Percentiles rank a stretch among this genome's conserved stretches.
Conservation (phyloP, 1,284 basidiomycete genomes). For the Blastosporella zonata region DNA sequence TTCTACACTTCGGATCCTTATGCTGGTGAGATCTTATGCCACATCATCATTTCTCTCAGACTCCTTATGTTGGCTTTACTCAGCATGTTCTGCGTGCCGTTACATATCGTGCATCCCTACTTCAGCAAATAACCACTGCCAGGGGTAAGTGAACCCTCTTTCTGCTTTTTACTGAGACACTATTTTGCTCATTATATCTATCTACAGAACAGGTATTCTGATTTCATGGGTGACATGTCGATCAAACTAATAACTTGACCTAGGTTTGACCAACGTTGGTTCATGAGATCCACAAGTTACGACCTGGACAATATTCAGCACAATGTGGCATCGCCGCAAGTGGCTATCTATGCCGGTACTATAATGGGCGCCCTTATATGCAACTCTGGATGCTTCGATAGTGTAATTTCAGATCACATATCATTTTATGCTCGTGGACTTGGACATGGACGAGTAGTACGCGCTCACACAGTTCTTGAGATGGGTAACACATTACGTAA, state of each 20-base stretch:
- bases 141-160: constrained; percentile 48
- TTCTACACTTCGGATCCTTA: constrained; percentile 88
- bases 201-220: constrained; percentile 35
- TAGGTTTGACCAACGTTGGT: constrained; percentile 12
- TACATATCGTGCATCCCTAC: constrained; percentile 88
- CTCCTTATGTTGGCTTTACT: constrained; percentile 12
- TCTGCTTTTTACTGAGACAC: constrained; percentile 1
- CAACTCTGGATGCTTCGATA: not conserved
- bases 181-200: constrained; percentile 15
- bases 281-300: not conserved
- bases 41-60: not conserved
- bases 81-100: constrained; percentile 87
- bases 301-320: too few species aligned
- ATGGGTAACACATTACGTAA: constrained; percentile 6
- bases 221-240: not conserved
- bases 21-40: constrained; percentile 48
- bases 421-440: too few species aligned
- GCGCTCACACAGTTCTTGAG: too few species aligned
- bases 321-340: too few species aligned
- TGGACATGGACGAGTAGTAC: too few species aligned
- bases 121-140: constrained; percentile 71
- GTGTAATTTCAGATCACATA: too few species aligned
- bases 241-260: not conserved
- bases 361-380: not conserved
- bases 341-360: too few species aligned